These are phyloP conservation scores for Maudiozyma bulderi DNA, from an alignment of 805 yeast species.

Conservation along the genomic window DNA sequence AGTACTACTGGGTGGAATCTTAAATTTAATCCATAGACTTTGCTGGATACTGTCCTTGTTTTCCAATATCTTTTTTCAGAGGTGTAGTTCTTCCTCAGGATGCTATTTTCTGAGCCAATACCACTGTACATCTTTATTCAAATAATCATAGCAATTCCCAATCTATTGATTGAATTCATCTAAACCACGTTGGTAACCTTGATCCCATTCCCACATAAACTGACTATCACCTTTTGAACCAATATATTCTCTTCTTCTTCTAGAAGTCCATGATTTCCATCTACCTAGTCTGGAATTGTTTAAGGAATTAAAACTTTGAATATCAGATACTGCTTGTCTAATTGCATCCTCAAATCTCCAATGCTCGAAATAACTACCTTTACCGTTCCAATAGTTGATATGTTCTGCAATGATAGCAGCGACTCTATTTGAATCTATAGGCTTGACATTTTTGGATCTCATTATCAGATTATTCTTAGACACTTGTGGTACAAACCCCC, in stretches of 20 bases:
- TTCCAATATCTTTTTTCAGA: too few relatives aligned
- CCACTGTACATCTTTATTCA: too few relatives aligned
- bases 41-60: too few relatives aligned
- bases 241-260: slow-evolving; percentile 56
- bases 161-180: slow-evolving; percentile 13
- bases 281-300: slow-evolving; percentile 71
- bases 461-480: slow-evolving; percentile 47
- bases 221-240: slow-evolving; percentile 44
- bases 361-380: slow-evolving; percentile 61
- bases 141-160: too few relatives aligned
- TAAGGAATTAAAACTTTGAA: slow-evolving; percentile 55
- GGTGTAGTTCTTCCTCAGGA: too few relatives aligned
- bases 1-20: too few relatives aligned
- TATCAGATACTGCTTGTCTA: slow-evolving; percentile 64
- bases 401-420: slow-evolving; percentile 34
- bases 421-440: slow-evolving; percentile 30
- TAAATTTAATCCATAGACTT: too few relatives aligned
- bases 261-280: slow-evolving; percentile 52
- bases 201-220: slow-evolving; percentile 81
- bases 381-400: slow-evolving; percentile 59
- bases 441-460: slow-evolving; percentile 14
- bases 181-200: slow-evolving; percentile 66
- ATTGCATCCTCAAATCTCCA: slow-evolving; percentile 77
- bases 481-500: slow-evolving; percentile 82
- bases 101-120: too few relatives aligned